These are phyloP conservation scores for Globisporangium middletonii DNA, from an alignment of 352 stramenopile genomes.

Conservation along the genomic window DNA sequence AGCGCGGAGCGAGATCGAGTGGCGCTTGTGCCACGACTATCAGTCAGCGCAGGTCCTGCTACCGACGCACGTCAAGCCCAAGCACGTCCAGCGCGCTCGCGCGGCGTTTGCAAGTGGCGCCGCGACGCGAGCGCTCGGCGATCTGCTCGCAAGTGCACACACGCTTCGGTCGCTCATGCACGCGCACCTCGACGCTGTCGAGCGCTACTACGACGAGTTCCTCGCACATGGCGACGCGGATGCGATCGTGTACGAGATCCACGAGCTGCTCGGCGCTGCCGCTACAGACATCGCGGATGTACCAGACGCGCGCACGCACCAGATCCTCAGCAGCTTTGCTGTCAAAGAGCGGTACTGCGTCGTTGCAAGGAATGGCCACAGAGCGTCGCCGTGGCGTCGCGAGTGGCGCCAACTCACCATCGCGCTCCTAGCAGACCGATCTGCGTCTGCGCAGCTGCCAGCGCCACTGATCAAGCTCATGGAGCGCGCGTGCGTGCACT, in stretches of 20 bases:
- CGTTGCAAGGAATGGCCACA: slow-evolving; percentile 2
- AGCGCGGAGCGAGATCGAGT: slow-evolving; percentile 45
- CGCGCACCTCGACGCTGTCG: slow-evolving; percentile 16
- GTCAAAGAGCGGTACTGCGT: slow-evolving; percentile 26
- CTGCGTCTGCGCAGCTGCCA: slow-evolving; percentile 5
- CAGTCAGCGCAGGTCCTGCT: slow-evolving; percentile 20
- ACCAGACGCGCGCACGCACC: slow-evolving; percentile 13
- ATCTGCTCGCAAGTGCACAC: slow-evolving; percentile 20
- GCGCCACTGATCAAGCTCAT: slow-evolving; percentile 22
- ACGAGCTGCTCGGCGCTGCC: slow-evolving; percentile 7
- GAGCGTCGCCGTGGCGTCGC: slow-evolving; percentile 30
- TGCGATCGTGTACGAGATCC: slow-evolving; percentile 35
- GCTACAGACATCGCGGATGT: background rate
- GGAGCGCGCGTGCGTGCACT: slow-evolving; percentile 37
- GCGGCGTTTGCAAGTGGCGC: slow-evolving; percentile 16
- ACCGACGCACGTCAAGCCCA: slow-evolving; percentile 38
- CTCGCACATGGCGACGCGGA: slow-evolving; percentile 39
- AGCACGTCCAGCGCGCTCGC: slow-evolving; percentile 35
- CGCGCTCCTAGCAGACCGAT: slow-evolving; percentile 11
- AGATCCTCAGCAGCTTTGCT: slow-evolving; percentile 40
- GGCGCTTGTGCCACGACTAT: slow-evolving; percentile 31
- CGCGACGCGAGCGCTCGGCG: slow-evolving; percentile 11
- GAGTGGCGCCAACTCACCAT: slow-evolving; percentile 62
- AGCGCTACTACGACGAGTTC: slow-evolving; percentile 36
- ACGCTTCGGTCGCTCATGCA: slow-evolving; percentile 19